Percentiles rank a stretch among this genome's conserved stretches.
These are phyloP conservation scores for Teratosphaeria pseudoeucalypti DNA, from an alignment of 2,329 filamentous ascomycete genomes.

Conservation along the genomic window DNA sequence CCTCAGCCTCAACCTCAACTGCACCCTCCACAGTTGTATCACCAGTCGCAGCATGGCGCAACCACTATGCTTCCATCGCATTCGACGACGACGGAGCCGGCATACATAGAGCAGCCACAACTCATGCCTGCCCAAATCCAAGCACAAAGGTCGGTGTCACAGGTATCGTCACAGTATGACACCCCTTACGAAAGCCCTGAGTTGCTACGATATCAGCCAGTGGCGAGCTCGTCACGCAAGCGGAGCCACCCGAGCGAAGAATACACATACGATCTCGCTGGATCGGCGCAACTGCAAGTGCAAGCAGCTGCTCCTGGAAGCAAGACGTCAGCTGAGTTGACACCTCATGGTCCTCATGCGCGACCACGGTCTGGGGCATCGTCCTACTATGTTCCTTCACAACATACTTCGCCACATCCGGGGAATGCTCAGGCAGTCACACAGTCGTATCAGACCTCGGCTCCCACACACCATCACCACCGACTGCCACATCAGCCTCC, in stretches of 20 bases:
- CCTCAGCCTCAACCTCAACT: conserved; percentile 7
- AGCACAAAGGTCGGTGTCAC: conserved; percentile 13
- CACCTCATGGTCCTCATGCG: conserved; percentile 21
- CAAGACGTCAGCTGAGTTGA: conserved; percentile 30
- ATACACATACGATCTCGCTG: conserved; percentile 30
- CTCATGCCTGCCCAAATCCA: conserved; percentile 14
- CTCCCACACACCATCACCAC: conserved; percentile 60
- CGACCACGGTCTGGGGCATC: conserved; percentile 12
- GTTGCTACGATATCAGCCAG: conserved; percentile 24
- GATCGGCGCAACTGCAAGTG: conserved; percentile 26
- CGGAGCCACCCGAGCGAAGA: conserved; percentile 32
- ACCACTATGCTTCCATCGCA: conserved; percentile 20
- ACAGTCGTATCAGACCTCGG: conserved; percentile 27
- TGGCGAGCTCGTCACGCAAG: conserved; percentile 26
- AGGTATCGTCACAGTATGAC: conserved; percentile 19
- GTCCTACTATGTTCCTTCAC: conserved; percentile 14
- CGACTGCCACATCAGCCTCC: conserved; percentile 64
- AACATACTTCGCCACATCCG: conserved; percentile 13
- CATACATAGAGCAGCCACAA: conserved; percentile 20
- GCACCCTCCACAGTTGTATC: conserved; percentile 11
- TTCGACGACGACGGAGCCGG: conserved; percentile 17
- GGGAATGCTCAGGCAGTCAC: conserved; percentile 11
- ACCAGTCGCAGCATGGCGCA: conserved; percentile 16
- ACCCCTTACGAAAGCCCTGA: conserved; percentile 21
- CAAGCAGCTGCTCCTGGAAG: background rate